A percentile compares a stretch with the other conserved stretches of the same genome.
phyloP scores from a whole-genome alignment of 202 grass and related monocot species.

The Panicum virgatum region DNA sequence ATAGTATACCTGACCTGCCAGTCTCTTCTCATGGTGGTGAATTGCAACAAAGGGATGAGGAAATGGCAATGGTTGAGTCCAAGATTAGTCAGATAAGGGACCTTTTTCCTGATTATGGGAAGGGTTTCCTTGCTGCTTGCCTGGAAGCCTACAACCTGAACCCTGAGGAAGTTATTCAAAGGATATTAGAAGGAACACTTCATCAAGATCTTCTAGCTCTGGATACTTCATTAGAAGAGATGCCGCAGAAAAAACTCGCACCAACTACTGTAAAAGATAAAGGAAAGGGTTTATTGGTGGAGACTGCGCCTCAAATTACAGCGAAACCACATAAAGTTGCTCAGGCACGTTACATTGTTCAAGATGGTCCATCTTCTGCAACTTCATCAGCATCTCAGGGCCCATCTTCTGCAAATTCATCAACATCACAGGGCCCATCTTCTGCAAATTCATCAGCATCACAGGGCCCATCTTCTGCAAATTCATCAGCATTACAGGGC shows the following conservation, averaged over 20 bases:
- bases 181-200: constrained; percentile 87
- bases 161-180: constrained; percentile 86
- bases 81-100: constrained; percentile 98
- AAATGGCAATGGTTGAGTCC: constrained; percentile 68
- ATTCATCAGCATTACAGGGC: constrained; percentile 37
- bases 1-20: constrained; percentile 49
- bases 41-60: constrained; percentile 71
- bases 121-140: constrained; percentile 83
- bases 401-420: constrained; percentile 24
- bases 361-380: constrained; percentile 54
- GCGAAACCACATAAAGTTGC: constrained; percentile 32
- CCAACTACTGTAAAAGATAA: constrained; percentile 62
- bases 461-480: constrained; percentile 4
- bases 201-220: constrained; percentile 86
- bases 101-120: constrained; percentile 87
- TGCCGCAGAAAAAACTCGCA: constrained; percentile 55
- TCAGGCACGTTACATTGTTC: constrained; percentile 37
- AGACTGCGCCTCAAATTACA: constrained; percentile 38
- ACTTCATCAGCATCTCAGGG: constrained; percentile 39
- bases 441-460: constrained; percentile 41
- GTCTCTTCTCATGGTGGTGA: constrained; percentile 57
- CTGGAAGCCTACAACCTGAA: constrained; percentile 93
- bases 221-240: constrained; percentile 76
- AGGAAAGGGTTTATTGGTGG: constrained; percentile 76
- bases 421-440: constrained; percentile 9